Evolutionary conservation across 169 alveolate genomes (phyloP).

Genomic region (Eimeria tenella): DNA sequence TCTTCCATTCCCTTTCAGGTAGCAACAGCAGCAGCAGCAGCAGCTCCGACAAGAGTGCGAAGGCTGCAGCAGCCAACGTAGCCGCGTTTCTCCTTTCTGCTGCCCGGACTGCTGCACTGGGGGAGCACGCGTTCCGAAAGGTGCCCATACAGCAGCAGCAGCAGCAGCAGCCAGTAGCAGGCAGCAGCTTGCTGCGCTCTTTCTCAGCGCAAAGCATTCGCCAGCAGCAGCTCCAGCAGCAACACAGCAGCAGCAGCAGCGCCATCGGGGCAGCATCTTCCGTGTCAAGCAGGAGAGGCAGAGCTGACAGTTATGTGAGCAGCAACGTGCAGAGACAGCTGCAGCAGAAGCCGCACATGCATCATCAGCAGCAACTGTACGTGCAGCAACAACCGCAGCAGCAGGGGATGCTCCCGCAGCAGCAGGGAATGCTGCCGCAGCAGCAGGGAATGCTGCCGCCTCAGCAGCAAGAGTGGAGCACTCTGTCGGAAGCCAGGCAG

Average conservation of each 20-base stretch:
- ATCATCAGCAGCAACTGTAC: conserved; percentile 37
- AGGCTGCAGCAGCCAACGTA: conserved; percentile 43
- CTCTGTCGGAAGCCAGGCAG: conserved; percentile 7
- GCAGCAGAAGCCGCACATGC: conserved; percentile 45
- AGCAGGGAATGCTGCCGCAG: conserved; percentile 20
- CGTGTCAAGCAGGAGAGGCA: conserved; percentile 45
- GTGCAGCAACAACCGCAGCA: conserved; percentile 35
- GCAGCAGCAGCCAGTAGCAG: conserved; percentile 33
- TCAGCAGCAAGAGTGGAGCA: conserved; percentile 49
- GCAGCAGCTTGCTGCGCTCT: conserved; percentile 54
- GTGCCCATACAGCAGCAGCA: conserved; percentile 70
- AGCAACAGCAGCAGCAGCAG: conserved; percentile 50
- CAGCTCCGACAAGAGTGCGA: conserved; percentile 53
- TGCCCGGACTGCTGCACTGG: conserved; percentile 66
- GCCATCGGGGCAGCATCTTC: conserved; percentile 35
- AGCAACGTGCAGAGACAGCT: conserved; percentile 42
- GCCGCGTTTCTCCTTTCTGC: conserved; percentile 68
- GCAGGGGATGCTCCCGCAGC: conserved; percentile 5
- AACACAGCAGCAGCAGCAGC: conserved; percentile 75
- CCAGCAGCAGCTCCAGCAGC: conserved; percentile 55
- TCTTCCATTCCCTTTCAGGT: conserved; percentile 16
- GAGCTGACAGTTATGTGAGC: conserved; percentile 61
- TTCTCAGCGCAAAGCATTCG: conserved; percentile 45
- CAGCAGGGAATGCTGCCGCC: conserved; percentile 20
- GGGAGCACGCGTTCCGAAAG: conserved; percentile 58